Percentiles rank a stretch among this genome's conserved stretches.
Conservation (phyloP, 768 basidiomycete genomes). For the Mrakia gelida region DNA sequence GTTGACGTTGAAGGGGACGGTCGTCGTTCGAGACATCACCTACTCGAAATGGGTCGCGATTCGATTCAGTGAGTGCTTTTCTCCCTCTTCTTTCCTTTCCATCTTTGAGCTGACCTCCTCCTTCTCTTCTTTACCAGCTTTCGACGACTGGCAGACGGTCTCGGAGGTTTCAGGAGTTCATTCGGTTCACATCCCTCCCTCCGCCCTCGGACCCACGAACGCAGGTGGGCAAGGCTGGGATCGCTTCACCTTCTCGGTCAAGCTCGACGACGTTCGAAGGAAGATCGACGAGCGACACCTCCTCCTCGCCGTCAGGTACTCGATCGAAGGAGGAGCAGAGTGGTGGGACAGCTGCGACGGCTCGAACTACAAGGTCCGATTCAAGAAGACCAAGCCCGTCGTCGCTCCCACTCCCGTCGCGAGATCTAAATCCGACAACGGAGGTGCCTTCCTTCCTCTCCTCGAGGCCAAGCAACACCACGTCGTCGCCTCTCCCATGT, state of each 20-base stretch:
- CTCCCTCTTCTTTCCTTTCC: background rate
- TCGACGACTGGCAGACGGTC: slow-evolving; percentile 94
- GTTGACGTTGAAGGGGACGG: slow-evolving; percentile 60
- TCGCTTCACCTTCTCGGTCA: slow-evolving; percentile 68
- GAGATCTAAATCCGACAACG: background rate
- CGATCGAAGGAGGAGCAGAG: slow-evolving; percentile 61
- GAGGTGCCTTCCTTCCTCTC: slow-evolving; percentile 28
- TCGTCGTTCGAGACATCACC: slow-evolving; percentile 77
- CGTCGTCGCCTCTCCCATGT: background rate
- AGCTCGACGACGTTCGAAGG: slow-evolving; percentile 70
- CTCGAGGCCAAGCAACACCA: slow-evolving; percentile 26
- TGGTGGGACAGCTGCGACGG: slow-evolving; percentile 89
- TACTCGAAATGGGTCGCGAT: slow-evolving; percentile 82
- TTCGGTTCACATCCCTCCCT: slow-evolving; percentile 40
- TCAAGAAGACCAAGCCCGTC: slow-evolving; percentile 46
- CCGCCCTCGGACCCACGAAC: slow-evolving; percentile 35
- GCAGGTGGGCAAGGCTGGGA: slow-evolving; percentile 50
- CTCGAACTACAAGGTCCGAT: slow-evolving; percentile 71
- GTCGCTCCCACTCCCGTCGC: background rate
- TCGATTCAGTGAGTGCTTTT: slow-evolving; percentile 57
- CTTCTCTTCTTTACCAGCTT: slow-evolving; percentile 43
- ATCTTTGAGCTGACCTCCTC: background rate
- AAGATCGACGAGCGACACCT: slow-evolving; percentile 78
- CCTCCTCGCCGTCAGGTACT: slow-evolving; percentile 69
- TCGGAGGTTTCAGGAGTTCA: slow-evolving; percentile 73